Base-by-base conservation (phyloP, 2,329 filamentous ascomycete genomes). In the Zasmidium cellare region DNA sequence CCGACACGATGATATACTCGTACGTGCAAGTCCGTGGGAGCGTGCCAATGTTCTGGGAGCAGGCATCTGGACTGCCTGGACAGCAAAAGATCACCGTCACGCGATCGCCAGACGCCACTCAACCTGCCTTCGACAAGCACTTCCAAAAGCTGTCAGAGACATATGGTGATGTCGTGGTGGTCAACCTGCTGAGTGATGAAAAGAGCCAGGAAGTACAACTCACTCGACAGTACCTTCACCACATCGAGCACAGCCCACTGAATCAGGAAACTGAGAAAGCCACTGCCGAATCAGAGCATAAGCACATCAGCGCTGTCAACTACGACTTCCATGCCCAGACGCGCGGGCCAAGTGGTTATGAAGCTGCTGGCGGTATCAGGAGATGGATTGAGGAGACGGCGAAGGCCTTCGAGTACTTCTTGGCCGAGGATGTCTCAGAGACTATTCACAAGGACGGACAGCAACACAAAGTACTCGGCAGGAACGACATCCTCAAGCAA, bases 301-400 rank as follows among this genome's bases (percentile, higher is more conserved):
- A 89, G 49, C 81, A 97, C 38, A 76, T 97, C 25, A 84, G 84
- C 61, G 84, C 88, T 58, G 96, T 93, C 1, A 91, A 96, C 69
- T 99, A 94, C 71, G 94, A 99, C 74, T 97, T 99, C 59, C 92
- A 97, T 71, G 93, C 92, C 2, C 92, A 97, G 74, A 96, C 94
- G 1, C 89, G 89, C 68, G 91, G 90, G 0, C 88, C 90, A 0
- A 84, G 84, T 56, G 93, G 93, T 2, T 97, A 97, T 71, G 92
- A 96, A 72, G 91, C 91, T 56, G 94, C 93, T n/a, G 87, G 84
- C 65, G 85, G 89, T 66, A 96, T 99, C 61, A 86, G 87, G 47
- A 82, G 85, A 50, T 87, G 90, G 65, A 90, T 97, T 35, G 85
- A 90, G 58, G 76, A 85, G 55, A 94, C 91, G 22, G 88, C 91